phyloP scores from a whole-genome alignment of 163 green algal genomes.

The Chlorella variabilis region DNA sequence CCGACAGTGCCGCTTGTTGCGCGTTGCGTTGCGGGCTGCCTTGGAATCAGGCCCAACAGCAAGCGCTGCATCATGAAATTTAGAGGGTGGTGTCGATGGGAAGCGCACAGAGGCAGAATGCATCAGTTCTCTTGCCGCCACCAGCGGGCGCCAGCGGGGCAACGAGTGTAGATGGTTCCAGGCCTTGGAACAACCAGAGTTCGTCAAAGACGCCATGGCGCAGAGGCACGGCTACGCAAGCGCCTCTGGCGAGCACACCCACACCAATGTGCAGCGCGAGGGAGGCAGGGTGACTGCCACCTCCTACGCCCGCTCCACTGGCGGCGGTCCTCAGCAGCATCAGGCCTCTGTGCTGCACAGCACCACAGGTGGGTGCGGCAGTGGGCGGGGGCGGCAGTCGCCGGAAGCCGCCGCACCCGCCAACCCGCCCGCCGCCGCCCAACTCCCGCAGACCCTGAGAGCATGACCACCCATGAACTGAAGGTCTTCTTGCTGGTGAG shows the following conservation, averaged over 20 bases:
- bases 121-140: too few species aligned
- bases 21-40: neutral
- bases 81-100: too few species aligned
- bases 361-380: neutral
- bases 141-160: too few species aligned
- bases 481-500: constrained; percentile 9
- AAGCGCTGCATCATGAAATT: neutral
- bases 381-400: too few species aligned
- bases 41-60: neutral
- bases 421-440: too few species aligned
- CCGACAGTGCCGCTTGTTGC: neutral
- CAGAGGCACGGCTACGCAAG: neutral
- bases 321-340: constrained; percentile 11
- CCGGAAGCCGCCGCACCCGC: too few species aligned
- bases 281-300: neutral
- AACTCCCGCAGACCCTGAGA: too few species aligned
- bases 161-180: too few species aligned
- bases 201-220: neutral
- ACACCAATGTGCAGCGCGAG: neutral
- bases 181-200: too few species aligned
- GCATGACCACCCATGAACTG: constrained; percentile 25
- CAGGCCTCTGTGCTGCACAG: constrained; percentile 3
- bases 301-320: neutral
- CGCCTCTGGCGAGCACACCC: constrained; percentile 17
- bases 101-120: too few species aligned